Conservation (phyloP, 768 basidiomycete genomes). For the Pulveroboletus sp. region DNA sequence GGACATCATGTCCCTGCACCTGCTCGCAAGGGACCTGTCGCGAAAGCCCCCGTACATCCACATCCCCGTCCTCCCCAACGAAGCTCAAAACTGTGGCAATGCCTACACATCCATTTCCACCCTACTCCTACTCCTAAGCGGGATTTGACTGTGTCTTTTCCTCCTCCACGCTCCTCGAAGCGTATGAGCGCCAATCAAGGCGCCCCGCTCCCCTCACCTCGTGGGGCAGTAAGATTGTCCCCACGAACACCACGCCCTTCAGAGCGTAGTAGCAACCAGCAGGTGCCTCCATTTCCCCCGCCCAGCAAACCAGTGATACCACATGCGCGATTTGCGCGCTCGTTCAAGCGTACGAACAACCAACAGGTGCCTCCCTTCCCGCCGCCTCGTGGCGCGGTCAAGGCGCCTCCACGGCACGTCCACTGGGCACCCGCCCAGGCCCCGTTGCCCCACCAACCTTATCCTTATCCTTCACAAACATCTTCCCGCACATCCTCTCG, state of each 20-base stretch:
- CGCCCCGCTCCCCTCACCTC: constrained; percentile 24
- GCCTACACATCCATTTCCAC: constrained; percentile 26
- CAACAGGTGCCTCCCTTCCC: constrained; percentile 19
- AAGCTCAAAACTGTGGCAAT: constrained; percentile 16
- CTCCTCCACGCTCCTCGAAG: constrained; percentile 11
- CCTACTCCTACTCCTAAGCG: constrained; percentile 20
- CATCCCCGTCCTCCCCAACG: constrained; percentile 13
- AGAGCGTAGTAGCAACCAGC: constrained; percentile 4
- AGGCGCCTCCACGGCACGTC: constrained; percentile 20
- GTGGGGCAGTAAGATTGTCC: constrained; percentile 9
- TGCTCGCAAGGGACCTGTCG: constrained; percentile 16
- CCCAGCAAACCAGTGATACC: constrained; percentile 15
- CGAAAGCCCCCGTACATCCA: constrained; percentile 8
- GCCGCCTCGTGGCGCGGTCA: constrained; percentile 18
- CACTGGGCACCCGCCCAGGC: constrained; percentile 31
- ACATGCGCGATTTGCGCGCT: constrained; percentile 2
- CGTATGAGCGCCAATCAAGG: neutral
- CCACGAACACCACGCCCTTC: constrained; percentile 11
- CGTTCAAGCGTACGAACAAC: neutral
- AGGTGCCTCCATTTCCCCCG: constrained; percentile 17
- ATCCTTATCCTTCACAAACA: constrained; percentile 23
- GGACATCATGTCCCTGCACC: constrained; percentile 9
- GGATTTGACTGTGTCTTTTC: constrained; percentile 2
- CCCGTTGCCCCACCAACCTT: constrained; percentile 21
- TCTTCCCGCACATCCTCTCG: constrained; percentile 13